Conservation (phyloP, 768 basidiomycete genomes). For the Russula dissimulans region DNA sequence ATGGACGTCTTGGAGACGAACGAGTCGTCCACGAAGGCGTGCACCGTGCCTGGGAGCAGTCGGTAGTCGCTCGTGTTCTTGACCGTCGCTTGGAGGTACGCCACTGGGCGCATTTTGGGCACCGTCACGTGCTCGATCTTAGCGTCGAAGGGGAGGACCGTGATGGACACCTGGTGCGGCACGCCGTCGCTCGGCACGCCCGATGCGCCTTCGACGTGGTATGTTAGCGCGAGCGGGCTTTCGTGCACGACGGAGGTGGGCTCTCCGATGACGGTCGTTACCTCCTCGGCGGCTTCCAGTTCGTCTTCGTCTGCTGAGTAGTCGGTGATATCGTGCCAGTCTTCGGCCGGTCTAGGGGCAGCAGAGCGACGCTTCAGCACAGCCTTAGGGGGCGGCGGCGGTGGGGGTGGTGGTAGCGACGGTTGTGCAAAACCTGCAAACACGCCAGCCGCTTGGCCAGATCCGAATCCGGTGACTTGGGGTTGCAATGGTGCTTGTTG, state of each 20-base stretch:
- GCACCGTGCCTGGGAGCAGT: conserved; percentile 44
- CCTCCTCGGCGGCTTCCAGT: neutral
- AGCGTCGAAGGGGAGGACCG: conserved; percentile 38
- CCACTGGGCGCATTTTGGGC: conserved; percentile 40
- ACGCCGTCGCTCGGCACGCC: conserved; percentile 47
- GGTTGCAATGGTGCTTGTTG: too few relatives aligned
- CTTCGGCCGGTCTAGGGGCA: neutral
- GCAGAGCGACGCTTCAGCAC: too few relatives aligned
- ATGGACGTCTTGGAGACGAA: conserved; percentile 49
- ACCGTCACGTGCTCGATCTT: conserved; percentile 39
- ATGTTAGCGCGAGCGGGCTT: conserved; percentile 45
- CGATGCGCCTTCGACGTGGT: conserved; percentile 39
- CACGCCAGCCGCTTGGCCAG: too few relatives aligned
- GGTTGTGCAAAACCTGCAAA: neutral
- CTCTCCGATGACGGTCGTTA: conserved; percentile 21
- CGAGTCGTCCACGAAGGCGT: conserved; percentile 47
- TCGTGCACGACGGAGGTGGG: conserved; percentile 40
- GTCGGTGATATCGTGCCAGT: neutral
- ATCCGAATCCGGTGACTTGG: too few relatives aligned
- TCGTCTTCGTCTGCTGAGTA: neutral
- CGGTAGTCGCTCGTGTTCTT: conserved; percentile 51
- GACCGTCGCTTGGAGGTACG: conserved; percentile 38
- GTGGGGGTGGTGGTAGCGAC: neutral
- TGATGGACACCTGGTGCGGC: conserved; percentile 46
- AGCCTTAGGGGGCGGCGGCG: neutral